Evolutionary conservation across 352 stramenopile species (phyloP).

Genomic region (Phytophthora tubulina): DNA sequence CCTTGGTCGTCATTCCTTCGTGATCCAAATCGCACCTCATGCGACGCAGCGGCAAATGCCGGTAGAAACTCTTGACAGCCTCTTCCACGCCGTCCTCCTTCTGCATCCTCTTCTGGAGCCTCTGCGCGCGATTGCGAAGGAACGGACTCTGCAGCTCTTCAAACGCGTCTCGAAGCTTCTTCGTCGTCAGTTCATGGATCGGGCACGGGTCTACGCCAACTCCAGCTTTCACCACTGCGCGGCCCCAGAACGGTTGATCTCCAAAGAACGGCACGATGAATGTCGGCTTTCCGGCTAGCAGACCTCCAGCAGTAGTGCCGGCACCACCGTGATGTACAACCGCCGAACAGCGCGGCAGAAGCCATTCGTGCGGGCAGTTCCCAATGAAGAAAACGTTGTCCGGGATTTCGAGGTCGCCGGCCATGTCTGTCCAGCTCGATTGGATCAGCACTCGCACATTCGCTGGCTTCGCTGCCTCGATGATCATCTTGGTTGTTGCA

Average conservation of each 20-base stretch:
- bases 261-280: slow-evolving; percentile 96
- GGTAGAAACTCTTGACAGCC: slow-evolving; percentile 88
- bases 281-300: slow-evolving; percentile 91
- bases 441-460: slow-evolving; percentile 89
- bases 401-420: slow-evolving; percentile 45
- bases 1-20: slow-evolving; percentile 38
- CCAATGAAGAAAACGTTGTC: slow-evolving; percentile 67
- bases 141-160: slow-evolving; percentile 55
- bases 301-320: slow-evolving; percentile 90
- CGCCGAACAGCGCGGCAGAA: slow-evolving; percentile 85
- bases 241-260: slow-evolving; percentile 95
- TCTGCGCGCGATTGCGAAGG: slow-evolving; percentile 56
- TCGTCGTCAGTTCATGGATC: slow-evolving; percentile 79
- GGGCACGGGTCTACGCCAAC: slow-evolving; percentile 88
- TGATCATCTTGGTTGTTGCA: slow-evolving; percentile 80
- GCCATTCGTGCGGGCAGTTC: slow-evolving; percentile 90
- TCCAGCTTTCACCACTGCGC: slow-evolving; percentile 79
- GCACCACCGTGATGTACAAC: slow-evolving; percentile 85
- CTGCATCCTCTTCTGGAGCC: slow-evolving; percentile 64
- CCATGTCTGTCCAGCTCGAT: slow-evolving; percentile 85
- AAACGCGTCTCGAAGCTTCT: slow-evolving; percentile 83
- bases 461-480: slow-evolving; percentile 65
- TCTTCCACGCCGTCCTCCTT: slow-evolving; percentile 82
- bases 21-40: slow-evolving; percentile 75
- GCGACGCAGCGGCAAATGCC: slow-evolving; percentile 74